Evolutionary conservation across 2,329 filamentous ascomycete genomes (phyloP).

Genomic region (Peltaster fructicola): DNA sequence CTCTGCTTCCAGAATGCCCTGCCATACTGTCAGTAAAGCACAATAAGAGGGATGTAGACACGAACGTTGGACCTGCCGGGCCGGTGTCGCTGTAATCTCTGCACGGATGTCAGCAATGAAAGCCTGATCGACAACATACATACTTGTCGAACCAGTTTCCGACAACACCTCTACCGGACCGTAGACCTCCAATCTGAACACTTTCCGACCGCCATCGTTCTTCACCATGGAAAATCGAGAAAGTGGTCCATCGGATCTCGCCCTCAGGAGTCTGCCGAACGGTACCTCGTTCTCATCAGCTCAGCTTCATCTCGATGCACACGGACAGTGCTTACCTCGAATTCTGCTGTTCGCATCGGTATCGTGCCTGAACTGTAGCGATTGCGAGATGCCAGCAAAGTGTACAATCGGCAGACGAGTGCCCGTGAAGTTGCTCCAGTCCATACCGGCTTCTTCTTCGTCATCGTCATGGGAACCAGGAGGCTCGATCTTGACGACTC

Average conservation of each 20-base stretch:
- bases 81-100: too few species aligned
- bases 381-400: slow-evolving; percentile 45
- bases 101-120: slow-evolving; percentile 1
- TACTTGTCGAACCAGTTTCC: slow-evolving; percentile 67
- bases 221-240: slow-evolving; percentile 44
- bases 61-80: too few species aligned
- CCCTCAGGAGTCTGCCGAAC: slow-evolving; percentile 51
- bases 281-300: slow-evolving; percentile 26
- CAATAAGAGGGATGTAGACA: too few species aligned
- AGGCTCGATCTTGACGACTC: slow-evolving; percentile 40
- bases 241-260: slow-evolving; percentile 58
- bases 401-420: slow-evolving; percentile 43
- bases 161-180: slow-evolving; percentile 48
- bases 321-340: slow-evolving; percentile 32
- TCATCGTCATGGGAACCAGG: slow-evolving; percentile 38
- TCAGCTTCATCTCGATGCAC: slow-evolving; percentile 3
- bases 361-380: slow-evolving; percentile 47
- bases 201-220: slow-evolving; percentile 63
- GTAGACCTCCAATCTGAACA: slow-evolving; percentile 52
- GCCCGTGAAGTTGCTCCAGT: slow-evolving; percentile 15
- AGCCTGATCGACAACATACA: too few species aligned
- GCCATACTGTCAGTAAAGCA: too few species aligned
- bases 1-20: slow-evolving; percentile 61
- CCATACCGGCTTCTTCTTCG: slow-evolving; percentile 8
- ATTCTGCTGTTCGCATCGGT: slow-evolving; percentile 51